These are phyloP conservation scores for Picea engelmannii DNA, from an alignment of 83 land plant species.

Conservation along the genomic window DNA sequence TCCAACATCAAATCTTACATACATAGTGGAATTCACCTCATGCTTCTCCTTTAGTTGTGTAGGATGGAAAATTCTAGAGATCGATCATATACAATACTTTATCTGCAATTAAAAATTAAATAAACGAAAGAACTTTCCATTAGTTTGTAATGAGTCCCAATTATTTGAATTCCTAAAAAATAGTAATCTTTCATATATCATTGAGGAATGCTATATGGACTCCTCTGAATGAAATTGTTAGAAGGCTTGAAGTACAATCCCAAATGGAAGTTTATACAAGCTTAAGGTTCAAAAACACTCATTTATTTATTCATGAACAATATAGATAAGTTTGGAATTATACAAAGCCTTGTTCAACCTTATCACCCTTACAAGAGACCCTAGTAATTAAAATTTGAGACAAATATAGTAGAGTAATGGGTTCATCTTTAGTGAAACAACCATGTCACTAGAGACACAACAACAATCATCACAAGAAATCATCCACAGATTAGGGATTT, in stretches of 20 bases:
- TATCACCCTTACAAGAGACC: too few species aligned
- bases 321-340: too few species aligned
- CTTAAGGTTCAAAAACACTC: too few species aligned
- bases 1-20: not conserved
- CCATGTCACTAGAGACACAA: too few species aligned
- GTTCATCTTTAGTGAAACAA: too few species aligned
- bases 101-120: constrained; percentile 36
- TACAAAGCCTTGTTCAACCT: too few species aligned
- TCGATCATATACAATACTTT: constrained; percentile 88
- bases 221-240: not conserved
- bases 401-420: too few species aligned
- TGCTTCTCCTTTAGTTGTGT: constrained; percentile 75
- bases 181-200: too few species aligned
- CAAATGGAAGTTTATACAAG: not conserved
- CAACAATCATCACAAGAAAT: too few species aligned
- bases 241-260: not conserved
- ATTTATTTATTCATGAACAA: too few species aligned
- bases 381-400: too few species aligned
- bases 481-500: too few species aligned
- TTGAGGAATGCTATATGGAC: not conserved
- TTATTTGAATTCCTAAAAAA: not conserved
- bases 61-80: constrained; percentile 86
- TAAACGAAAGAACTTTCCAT: not conserved
- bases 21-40: constrained; percentile 43
- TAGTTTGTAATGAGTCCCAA: not conserved